These are phyloP conservation scores for Lunasporangiospora selenospora DNA, from an alignment of 192 early-diverging fungal species.

Conservation along the genomic window DNA sequence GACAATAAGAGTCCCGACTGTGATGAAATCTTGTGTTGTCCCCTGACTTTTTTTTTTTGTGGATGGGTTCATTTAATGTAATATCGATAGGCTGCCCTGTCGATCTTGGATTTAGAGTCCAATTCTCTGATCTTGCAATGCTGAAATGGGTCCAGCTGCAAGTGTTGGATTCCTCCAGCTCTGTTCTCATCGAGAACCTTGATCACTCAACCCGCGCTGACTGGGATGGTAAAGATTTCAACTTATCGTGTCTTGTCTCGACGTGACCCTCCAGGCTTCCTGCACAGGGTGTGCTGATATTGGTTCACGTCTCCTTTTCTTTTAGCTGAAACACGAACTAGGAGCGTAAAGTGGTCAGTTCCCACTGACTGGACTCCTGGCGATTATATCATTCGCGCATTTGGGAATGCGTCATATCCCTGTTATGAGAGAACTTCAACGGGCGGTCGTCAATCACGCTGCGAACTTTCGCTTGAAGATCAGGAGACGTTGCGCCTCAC, in stretches of 20 bases:
- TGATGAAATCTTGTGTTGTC: too few species aligned
- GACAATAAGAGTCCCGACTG: too few species aligned
- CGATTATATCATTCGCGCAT: conserved; percentile 13
- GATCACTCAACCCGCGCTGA: conserved; percentile 14
- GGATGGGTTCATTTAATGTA: not conserved
- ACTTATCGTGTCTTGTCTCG: not conserved
- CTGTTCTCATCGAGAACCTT: conserved; percentile 4
- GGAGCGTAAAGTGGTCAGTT: conserved; percentile 6
- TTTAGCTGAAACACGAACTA: conserved; percentile 5
- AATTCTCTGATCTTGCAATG: conserved; percentile 17
- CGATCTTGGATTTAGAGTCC: conserved; percentile 9
- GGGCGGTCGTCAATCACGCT: not conserved
- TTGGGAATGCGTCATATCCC: conserved; percentile 16
- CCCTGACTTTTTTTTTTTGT: too few species aligned
- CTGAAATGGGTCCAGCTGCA: conserved; percentile 22
- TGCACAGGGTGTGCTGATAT: too few species aligned
- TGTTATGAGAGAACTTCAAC: too few species aligned
- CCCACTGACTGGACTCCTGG: conserved; percentile 6
- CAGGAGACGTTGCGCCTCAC: conserved; percentile 2
- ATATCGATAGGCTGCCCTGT: not conserved
- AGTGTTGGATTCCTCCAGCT: not conserved
- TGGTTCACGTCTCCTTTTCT: too few species aligned
- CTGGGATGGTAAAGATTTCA: conserved; percentile 7
- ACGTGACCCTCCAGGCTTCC: too few species aligned
- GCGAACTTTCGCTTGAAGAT: conserved; percentile 6